Evolutionary conservation across 2,329 filamentous ascomycete species (phyloP), one percentile per base, ranked within the genome.

Genomic region (Macrophomina tecta): DNA sequence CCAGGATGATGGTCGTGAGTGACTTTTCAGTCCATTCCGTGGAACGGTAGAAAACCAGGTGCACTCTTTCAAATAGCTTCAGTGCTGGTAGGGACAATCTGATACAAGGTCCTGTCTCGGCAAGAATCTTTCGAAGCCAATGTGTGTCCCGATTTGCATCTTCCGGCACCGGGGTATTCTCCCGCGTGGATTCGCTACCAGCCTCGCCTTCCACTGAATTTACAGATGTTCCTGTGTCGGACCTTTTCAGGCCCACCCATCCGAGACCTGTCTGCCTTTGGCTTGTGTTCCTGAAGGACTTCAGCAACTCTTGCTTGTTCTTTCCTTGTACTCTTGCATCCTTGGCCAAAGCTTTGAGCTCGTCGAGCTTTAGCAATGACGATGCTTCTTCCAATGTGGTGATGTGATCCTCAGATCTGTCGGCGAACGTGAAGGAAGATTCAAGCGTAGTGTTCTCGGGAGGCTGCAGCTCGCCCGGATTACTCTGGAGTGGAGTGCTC

Each of bases 1-100:
- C 92, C 5, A 99, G 85, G 52, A 99, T 97, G 64, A 98, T 94
- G 0, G 94, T 94, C 1, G 93, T 98, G 14, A 99, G 82, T 1
- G 94, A 97, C 77, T 97, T 98, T 73, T 98, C 94, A 0, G 94
- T 97, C 95, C 95, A 99, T 76, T 97, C 92, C 0, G 93, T 96
- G 9, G 94, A 97, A 67, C 94, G 87, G 77, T 98, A 98, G 77
- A 97, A 99, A 34, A 99, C 93, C 2, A 99, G 82, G 79, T 98
- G 95, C 0, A 98, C 93, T 32, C 95, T 88, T 77, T 97, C 93
- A 73, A 99, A 99, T 0, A 99, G 85, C 73, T 89, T 92, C 69
- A 93, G 86, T 0, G 90, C 85, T 0, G 86, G 80, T 0, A 90
- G 80, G 0, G 92, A 92, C 12, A 99, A 86, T 45, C 94, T 86